Base-by-base conservation (phyloP, 1,284 basidiomycete species). In the Athelia sp. region DNA sequence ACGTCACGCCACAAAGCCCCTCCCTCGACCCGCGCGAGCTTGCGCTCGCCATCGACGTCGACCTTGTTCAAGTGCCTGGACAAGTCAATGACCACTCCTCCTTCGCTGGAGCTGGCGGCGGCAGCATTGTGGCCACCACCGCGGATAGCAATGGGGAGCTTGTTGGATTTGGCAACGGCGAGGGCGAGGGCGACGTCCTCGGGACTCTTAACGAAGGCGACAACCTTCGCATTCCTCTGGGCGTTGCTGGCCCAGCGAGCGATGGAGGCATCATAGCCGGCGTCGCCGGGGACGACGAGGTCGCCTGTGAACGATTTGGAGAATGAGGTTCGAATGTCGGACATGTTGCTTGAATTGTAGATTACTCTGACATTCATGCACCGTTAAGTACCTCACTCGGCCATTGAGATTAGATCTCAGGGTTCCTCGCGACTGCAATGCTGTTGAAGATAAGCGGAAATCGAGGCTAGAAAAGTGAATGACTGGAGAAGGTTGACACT, bases 41-140 rank as follows among this genome's bases (percentile, higher is more conserved):
- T 59, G 17, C 56, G 56, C 3, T 54, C 60, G 1, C 53, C 43
- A 49, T 75, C 65, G 35, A 75, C 60, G 15, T 50, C 48, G n/a
- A 69, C 63, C 2, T 43, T 29, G 13, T 58, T 57, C 34, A 76
- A 49, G 45, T 70, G 54, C 10, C 61, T 54, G 3, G 59, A 59
- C 4, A 74, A 60, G 50, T 75, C 71, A 44, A 76, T 61, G 17
- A 74, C 70, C 4, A 75, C 59, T 11, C 71, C 69, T 23, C 62
- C 64, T 13, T 69, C 68, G 4, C 63, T 59, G 6, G 68, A 69
- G 11, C 62, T 65, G 19, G 70, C 63, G 19, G 64, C 67, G 2
- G 67, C 62, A 40, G 67, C 53, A 29, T 60, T 67, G 51, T 76
- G 74, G 4, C 72, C 73, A 14, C 72, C 73, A 14, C 70, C 64